phyloP scores from a whole-genome alignment of 495 filamentous ascomycete genomes.

The Aspergillus cristatus region DNA sequence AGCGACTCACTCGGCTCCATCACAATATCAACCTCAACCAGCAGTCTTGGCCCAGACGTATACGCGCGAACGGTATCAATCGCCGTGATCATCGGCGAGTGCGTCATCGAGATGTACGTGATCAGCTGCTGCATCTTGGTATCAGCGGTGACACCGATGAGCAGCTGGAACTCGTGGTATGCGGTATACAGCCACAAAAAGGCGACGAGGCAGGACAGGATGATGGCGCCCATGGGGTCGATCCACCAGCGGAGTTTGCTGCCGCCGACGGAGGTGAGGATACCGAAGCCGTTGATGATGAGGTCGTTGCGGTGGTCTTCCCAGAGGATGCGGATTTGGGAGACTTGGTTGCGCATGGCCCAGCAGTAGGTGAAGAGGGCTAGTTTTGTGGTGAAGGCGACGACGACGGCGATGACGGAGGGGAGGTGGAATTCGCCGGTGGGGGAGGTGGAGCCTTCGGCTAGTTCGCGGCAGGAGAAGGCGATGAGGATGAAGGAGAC shows the following conservation, averaged over 20 bases:
- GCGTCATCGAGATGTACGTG: conserved; percentile 93
- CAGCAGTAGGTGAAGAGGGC: conserved; percentile 85
- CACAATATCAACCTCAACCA: conserved; percentile 85
- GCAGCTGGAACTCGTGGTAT: conserved; percentile 78
- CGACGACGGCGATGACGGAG: conserved; percentile 76
- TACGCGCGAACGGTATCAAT: conserved; percentile 95
- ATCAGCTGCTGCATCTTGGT: conserved; percentile 86
- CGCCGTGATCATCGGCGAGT: conserved; percentile 66
- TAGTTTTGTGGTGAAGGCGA: conserved; percentile 81
- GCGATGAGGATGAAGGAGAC: conserved; percentile 89
- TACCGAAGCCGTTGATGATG: conserved; percentile 84
- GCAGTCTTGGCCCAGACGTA: conserved; percentile 79
- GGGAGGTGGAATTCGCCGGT: conserved; percentile 66
- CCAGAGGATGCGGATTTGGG: conserved; percentile 89
- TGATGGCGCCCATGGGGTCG: conserved; percentile 84
- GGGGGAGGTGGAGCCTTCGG: conserved; percentile 24
- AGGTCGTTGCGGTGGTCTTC: conserved; percentile 84
- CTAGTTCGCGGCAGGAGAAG: conserved; percentile 66
- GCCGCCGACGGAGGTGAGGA: conserved; percentile 80
- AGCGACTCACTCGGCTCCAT: conserved; percentile 65
- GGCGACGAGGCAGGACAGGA: conserved; percentile 68
- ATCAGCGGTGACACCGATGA: conserved; percentile 81
- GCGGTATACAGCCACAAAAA: conserved; percentile 76
- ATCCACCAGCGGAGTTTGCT: conserved; percentile 89
- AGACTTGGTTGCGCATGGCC: conserved; percentile 78